phyloP scores from a whole-genome alignment of 768 basidiomycete species.

The Amanita phalloides region DNA sequence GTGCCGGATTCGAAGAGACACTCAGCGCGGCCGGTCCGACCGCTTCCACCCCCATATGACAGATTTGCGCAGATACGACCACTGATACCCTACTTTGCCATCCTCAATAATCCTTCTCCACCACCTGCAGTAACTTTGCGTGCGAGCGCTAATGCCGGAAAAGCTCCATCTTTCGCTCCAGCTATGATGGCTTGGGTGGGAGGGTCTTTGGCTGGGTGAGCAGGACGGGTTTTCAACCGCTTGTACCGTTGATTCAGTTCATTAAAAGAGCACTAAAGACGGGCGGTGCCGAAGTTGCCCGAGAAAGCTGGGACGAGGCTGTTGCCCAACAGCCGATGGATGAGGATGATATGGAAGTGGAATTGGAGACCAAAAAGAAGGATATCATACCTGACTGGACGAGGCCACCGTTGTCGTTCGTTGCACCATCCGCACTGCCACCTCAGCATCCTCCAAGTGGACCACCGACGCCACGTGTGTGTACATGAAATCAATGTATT shows the following conservation, averaged over 20 bases:
- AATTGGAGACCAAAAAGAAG: conserved; percentile 20
- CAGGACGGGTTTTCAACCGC: conserved; percentile 8
- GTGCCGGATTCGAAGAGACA: conserved; percentile 12
- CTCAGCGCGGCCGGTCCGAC: conserved; percentile 24
- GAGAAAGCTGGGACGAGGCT: conserved; percentile 83
- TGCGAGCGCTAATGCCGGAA: conserved; percentile 58
- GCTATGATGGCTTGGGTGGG: conserved; percentile 86
- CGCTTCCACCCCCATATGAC: conserved; percentile 47
- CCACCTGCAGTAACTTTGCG: conserved; percentile 36
- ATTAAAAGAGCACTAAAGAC: conserved; percentile 67
- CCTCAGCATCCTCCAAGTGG: neutral
- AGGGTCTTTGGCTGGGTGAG: conserved; percentile 83
- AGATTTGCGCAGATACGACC: conserved; percentile 67
- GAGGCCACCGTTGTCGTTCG: conserved; percentile 43
- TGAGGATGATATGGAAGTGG: conserved; percentile 28
- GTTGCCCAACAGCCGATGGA: conserved; percentile 19
- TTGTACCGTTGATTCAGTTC: conserved; percentile 3
- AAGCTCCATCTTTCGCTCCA: conserved; percentile 81
- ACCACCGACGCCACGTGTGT: conserved; percentile 3
- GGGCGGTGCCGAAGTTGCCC: conserved; percentile 68
- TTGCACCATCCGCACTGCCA: conserved; percentile 35
- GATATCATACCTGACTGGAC: conserved; percentile 79
- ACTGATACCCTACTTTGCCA: conserved; percentile 62
- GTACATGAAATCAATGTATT: neutral
- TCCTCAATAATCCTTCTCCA: conserved; percentile 77